Percentiles rank a stretch among this genome's conserved stretches.
Conservation (phyloP, 108 stramenopile genomes). For the Cylindrotheca closterium region DNA sequence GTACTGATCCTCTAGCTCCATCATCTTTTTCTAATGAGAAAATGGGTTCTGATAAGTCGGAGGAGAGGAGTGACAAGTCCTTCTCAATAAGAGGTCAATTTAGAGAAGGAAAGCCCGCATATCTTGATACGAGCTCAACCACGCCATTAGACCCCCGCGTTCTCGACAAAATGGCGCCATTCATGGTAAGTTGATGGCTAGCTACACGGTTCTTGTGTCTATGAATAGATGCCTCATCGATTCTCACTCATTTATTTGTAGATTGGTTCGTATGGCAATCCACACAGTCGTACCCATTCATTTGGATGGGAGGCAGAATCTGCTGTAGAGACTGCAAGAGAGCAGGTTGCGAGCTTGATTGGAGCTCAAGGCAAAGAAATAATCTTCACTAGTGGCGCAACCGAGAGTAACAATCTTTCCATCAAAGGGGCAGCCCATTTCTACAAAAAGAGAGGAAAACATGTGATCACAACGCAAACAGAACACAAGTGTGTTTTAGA, state of each 20-base stretch:
- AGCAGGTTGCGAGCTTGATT: constrained; percentile 89
- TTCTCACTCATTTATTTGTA: constrained; percentile 10
- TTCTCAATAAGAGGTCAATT: constrained; percentile 70
- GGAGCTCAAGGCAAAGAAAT: constrained; percentile 94
- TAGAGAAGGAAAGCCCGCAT: constrained; percentile 79
- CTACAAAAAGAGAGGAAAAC: constrained; percentile 81
- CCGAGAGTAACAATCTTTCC: constrained; percentile 96
- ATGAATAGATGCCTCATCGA: neutral
- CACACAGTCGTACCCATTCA: constrained; percentile 96
- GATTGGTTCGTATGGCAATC: constrained; percentile 95
- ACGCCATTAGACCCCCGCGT: constrained; percentile 99
- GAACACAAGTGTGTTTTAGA: constrained; percentile 99
- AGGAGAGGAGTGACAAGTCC: constrained; percentile 28
- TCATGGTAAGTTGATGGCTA: constrained; percentile 58
- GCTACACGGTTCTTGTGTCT: neutral
- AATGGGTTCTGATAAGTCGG: constrained; percentile 55
- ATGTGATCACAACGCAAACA: constrained; percentile 98
- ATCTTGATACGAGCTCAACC: constrained; percentile 91
- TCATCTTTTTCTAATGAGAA: constrained; percentile 46
- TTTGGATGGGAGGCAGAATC: constrained; percentile 98
- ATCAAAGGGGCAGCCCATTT: constrained; percentile 98
- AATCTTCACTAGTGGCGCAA: constrained; percentile 98
- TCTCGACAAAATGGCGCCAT: constrained; percentile 97
- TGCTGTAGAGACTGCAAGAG: constrained; percentile 87
- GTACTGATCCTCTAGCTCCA: constrained; percentile 19